Evolutionary conservation across 2,329 filamentous ascomycete genomes (phyloP).

Genomic region (Talaromyces piceae): DNA sequence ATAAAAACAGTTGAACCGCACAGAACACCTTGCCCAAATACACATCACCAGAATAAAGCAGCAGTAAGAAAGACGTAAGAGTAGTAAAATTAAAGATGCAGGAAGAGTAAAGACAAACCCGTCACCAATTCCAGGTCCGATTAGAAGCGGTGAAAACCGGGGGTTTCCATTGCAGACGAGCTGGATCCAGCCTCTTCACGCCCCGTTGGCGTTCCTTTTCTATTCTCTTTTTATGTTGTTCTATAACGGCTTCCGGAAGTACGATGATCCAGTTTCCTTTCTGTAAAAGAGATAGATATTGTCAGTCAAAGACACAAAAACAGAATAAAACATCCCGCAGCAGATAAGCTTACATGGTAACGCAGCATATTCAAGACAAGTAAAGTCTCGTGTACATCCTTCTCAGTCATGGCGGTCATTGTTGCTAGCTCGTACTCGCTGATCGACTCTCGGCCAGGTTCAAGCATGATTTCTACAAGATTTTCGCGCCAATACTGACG

Average conservation of each 20-base stretch:
- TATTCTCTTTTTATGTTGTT: conserved; percentile 59
- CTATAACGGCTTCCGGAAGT: conserved; percentile 72
- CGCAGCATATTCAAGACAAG: conserved; percentile 92
- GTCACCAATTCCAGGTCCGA: conserved; percentile 93
- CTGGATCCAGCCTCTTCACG: conserved; percentile 65
- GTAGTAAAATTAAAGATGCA: background rate
- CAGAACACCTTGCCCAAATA: background rate
- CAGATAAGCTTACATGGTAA: conserved; percentile 55
- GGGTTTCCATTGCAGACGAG: conserved; percentile 85
- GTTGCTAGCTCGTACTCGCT: conserved; percentile 80
- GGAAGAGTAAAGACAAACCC: background rate
- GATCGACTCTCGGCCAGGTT: conserved; percentile 56
- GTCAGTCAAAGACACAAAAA: background rate
- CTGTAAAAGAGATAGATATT: conserved; percentile 15
- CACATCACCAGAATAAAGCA: background rate
- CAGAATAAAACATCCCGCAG: background rate
- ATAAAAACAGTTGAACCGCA: no score
- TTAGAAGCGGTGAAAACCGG: conserved; percentile 86
- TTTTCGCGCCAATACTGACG: conserved; percentile 97
- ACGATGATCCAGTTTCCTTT: conserved; percentile 97
- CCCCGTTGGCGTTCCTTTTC: conserved; percentile 76
- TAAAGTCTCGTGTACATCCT: conserved; percentile 89
- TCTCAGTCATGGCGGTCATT: conserved; percentile 86
- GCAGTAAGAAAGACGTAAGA: background rate
- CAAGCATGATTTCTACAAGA: conserved; percentile 78